Evolutionary conservation across 495 filamentous ascomycete genomes (phyloP).

Genomic region (Aspergillus affinis): DNA sequence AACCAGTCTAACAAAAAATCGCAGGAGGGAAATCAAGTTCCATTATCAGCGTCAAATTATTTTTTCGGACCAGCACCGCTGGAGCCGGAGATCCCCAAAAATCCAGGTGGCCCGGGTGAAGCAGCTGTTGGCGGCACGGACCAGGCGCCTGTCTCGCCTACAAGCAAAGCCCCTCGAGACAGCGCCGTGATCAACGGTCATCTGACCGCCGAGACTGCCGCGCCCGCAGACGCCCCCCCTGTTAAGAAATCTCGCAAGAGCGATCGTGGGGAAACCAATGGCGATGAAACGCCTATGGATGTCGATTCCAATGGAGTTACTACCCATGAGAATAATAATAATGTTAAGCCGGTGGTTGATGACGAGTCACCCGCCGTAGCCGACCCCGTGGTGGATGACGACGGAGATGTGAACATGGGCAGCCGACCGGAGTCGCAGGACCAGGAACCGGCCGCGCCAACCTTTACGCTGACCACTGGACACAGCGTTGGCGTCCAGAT

Average conservation of each 20-base stretch:
- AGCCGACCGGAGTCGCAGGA: conserved; percentile 25
- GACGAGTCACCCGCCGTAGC: conserved; percentile 20
- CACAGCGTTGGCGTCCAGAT: conserved; percentile 69
- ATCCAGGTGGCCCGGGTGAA: conserved; percentile 21
- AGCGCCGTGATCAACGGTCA: conserved; percentile 45
- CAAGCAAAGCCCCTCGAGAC: conserved; percentile 43
- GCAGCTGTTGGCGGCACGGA: conserved; percentile 23
- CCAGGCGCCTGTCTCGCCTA: conserved; percentile 30
- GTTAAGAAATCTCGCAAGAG: conserved; percentile 39
- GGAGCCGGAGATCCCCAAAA: conserved; percentile 32
- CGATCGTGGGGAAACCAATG: conserved; percentile 63
- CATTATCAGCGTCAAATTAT: conserved; percentile 38
- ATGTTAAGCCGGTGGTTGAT: conserved; percentile 48
- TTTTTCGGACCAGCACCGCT: conserved; percentile 53
- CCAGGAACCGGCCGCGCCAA: conserved; percentile 47
- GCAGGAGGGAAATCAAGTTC: conserved; percentile 45
- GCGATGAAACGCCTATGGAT: conserved; percentile 55
- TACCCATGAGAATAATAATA: conserved; percentile 27
- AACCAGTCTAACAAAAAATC: conserved; percentile 10
- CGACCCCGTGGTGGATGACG: conserved; percentile 33
- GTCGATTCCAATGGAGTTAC: conserved; percentile 40
- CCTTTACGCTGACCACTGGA: conserved; percentile 61
- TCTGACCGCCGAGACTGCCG: conserved; percentile 28
- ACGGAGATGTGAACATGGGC: conserved; percentile 47
- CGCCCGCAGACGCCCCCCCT: conserved; percentile 14